A percentile compares a stretch with the other conserved stretches of the same genome.
These are phyloP conservation scores for Pseudomonodictys pantanalensis DNA, from an alignment of 495 filamentous ascomycete species.

Conservation along the genomic window DNA sequence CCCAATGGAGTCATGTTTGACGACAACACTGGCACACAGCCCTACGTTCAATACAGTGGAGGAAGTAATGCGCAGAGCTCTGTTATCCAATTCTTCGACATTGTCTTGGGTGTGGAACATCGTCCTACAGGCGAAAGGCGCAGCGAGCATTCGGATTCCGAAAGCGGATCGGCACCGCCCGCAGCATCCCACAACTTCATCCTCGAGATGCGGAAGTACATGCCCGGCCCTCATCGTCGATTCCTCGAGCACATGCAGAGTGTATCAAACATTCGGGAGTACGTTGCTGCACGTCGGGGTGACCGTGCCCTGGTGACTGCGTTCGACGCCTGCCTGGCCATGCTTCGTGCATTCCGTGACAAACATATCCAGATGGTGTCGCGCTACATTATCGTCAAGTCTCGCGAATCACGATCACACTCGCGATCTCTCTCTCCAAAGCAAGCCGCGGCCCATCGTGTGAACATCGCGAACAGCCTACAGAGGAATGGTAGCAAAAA, in stretches of 20 bases:
- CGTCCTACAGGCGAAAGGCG: conserved; percentile 74
- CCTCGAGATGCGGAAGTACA: conserved; percentile 92
- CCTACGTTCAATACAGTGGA: conserved; percentile 77
- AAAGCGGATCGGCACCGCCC: conserved; percentile 49
- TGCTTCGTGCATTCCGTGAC: conserved; percentile 84
- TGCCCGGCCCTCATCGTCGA: conserved; percentile 87
- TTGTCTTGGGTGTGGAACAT: conserved; percentile 87
- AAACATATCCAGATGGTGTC: conserved; percentile 96
- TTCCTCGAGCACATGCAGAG: conserved; percentile 77
- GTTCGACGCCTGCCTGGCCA: conserved; percentile 86
- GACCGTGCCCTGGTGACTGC: conserved; percentile 69
- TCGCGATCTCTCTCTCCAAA: conserved; percentile 45
- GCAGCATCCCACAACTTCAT: conserved; percentile 80
- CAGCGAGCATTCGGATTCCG: conserved; percentile 42
- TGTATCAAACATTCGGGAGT: conserved; percentile 86
- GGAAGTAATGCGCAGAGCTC: conserved; percentile 96
- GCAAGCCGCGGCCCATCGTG: conserved; percentile 39
- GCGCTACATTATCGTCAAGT: conserved; percentile 85
- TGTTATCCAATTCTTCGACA: conserved; percentile 90
- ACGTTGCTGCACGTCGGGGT: conserved; percentile 62
- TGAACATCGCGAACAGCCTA: conserved; percentile 67
- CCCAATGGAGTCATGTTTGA: conserved; percentile 87
- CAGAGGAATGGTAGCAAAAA: conserved; percentile 51
- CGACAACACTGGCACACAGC: conserved; percentile 60
- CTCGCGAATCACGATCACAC: conserved; percentile 52